Evolutionary conservation across 2,329 filamentous ascomycete genomes (phyloP).

Genomic region (Purpureocillium takamizusanense): DNA sequence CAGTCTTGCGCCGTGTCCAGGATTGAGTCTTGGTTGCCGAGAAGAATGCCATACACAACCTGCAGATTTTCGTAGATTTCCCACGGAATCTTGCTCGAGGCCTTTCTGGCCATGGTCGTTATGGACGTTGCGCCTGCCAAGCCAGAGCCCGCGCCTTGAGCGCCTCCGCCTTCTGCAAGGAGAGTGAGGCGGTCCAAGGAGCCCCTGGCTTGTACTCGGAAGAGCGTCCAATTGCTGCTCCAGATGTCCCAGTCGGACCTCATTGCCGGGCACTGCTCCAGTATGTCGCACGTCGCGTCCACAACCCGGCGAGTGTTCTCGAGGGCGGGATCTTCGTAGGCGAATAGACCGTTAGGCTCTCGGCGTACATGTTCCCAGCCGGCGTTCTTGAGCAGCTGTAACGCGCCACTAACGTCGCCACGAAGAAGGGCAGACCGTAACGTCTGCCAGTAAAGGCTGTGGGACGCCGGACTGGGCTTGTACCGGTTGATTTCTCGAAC

Average conservation of each 20-base stretch:
- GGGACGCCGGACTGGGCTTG: constrained; percentile 65
- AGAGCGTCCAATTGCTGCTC: constrained; percentile 74
- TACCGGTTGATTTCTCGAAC: constrained; percentile 53
- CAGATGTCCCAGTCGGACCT: constrained; percentile 73
- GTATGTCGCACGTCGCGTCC: constrained; percentile 56
- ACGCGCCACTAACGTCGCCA: constrained; percentile 59
- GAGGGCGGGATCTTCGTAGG: constrained; percentile 69
- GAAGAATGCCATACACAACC: constrained; percentile 69
- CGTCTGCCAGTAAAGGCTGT: constrained; percentile 76
- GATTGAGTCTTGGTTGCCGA: constrained; percentile 69
- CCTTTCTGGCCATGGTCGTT: constrained; percentile 63
- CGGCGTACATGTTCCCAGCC: constrained; percentile 71
- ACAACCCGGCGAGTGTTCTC: constrained; percentile 67
- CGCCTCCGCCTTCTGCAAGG: constrained; percentile 69
- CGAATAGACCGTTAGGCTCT: constrained; percentile 52
- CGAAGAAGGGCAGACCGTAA: constrained; percentile 67
- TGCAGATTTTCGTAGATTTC: constrained; percentile 79
- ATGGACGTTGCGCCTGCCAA: constrained; percentile 38
- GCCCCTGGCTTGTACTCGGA: constrained; percentile 64
- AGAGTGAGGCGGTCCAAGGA: constrained; percentile 62
- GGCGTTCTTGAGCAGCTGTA: constrained; percentile 61
- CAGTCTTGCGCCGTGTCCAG: constrained; percentile 76
- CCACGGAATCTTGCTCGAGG: constrained; percentile 82
- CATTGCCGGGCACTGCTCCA: constrained; percentile 65
- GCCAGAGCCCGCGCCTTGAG: constrained; percentile 24